Evolutionary conservation across 108 stramenopile genomes (phyloP), one percentile per base, ranked within the genome.

Genomic region (Cyclotella distinguenda): DNA sequence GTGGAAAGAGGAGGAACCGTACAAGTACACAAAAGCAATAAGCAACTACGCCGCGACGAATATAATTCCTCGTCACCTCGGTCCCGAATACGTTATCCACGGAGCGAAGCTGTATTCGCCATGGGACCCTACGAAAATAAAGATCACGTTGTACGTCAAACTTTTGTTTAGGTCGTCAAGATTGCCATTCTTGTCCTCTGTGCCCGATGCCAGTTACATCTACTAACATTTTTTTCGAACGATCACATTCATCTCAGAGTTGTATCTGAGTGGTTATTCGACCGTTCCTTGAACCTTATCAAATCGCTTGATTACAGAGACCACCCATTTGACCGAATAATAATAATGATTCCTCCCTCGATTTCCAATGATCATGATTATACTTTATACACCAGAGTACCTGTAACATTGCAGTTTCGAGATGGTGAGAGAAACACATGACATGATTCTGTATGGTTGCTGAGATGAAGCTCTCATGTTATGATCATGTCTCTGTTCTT

Each of bases 191-290:
- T n/a, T n/a, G n/a, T n/a, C n/a, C n/a, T n/a, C n/a, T n/a, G n/a
- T n/a, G n/a, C n/a, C n/a, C n/a, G n/a, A n/a, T n/a, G n/a, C n/a
- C n/a, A n/a, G n/a, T n/a, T n/a, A n/a, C n/a, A n/a, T n/a, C n/a
- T n/a, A n/a, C n/a, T n/a, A n/a, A n/a, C n/a, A n/a, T n/a, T n/a
- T n/a, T n/a, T n/a, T n/a, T n/a, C n/a, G n/a, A n/a, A n/a, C n/a
- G n/a, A n/a, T n/a, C n/a, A n/a, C n/a, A n/a, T n/a, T n/a, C n/a
- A n/a, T n/a, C n/a, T n/a, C n/a, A n/a, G n/a, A n/a, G 56, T 71
- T 19, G 60, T 71, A 31, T 71, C 70, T 13, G 70, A 71, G 31
- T 71, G 62, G 70, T 62, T 63, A 31, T 58, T 58, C 47, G 60
- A 60, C 36, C 46, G 67, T 3, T 60, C 58, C 6, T 49, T 60